Conservation (phyloP, 257 asterid genomes). For the Lavandula angustifolia region DNA sequence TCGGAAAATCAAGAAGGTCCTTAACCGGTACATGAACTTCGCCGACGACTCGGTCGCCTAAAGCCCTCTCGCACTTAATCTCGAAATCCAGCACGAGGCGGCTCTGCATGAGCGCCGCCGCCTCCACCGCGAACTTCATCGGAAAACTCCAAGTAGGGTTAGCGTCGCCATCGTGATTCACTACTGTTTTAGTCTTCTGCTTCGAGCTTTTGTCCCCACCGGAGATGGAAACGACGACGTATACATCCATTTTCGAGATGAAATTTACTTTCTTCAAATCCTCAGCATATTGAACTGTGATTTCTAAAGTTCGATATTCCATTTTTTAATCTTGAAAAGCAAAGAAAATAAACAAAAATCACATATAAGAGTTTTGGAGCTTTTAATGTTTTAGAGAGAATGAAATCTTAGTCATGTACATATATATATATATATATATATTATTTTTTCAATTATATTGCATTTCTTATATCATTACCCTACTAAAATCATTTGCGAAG, state of each 20-base stretch:
- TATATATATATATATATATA: too few relatives aligned
- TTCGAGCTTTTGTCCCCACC: slow-evolving; percentile 43
- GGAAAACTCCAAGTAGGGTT: slow-evolving; percentile 70
- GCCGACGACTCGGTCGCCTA: slow-evolving; percentile 70
- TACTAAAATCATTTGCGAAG: too few relatives aligned
- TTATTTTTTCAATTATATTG: too few relatives aligned
- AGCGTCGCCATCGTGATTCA: slow-evolving; percentile 47
- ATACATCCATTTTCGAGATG: slow-evolving; percentile 60
- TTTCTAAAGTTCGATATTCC: slow-evolving; percentile 54
- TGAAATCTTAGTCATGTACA: neutral
- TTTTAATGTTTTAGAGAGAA: neutral
- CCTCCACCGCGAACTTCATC: slow-evolving; percentile 64
- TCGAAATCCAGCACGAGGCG: slow-evolving; percentile 54
- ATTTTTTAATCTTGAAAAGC: slow-evolving; percentile 25
- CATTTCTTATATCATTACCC: too few relatives aligned
- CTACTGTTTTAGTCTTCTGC: slow-evolving; percentile 54
- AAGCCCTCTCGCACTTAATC: slow-evolving; percentile 53
- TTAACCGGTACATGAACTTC: slow-evolving; percentile 62
- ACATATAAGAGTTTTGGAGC: neutral
- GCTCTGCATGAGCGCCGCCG: slow-evolving; percentile 55
- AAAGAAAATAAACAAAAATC: neutral
- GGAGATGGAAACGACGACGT: slow-evolving; percentile 59
- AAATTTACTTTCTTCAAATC: slow-evolving; percentile 63
- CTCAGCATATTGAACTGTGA: slow-evolving; percentile 54
- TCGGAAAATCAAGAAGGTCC: slow-evolving; percentile 59